Percentiles rank a stretch among this genome's conserved stretches.
Evolutionary conservation across 2,329 filamentous ascomycete genomes (phyloP).

Genomic region (Sporothrix variecibatus): DNA sequence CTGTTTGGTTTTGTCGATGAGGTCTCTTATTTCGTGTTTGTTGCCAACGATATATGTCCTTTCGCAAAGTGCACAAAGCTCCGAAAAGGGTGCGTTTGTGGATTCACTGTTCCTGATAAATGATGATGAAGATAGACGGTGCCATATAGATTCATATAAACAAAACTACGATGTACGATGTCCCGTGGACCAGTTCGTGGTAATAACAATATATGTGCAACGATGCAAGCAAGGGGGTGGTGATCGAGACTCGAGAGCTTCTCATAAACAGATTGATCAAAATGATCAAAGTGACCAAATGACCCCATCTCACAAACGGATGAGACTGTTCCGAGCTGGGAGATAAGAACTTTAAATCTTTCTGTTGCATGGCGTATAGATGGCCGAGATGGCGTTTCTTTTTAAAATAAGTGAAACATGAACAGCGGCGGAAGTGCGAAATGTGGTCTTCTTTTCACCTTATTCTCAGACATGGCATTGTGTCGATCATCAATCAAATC

Average conservation of each 20-base stretch:
- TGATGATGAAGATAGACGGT: background rate
- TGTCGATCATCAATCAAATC: background rate
- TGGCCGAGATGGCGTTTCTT: background rate
- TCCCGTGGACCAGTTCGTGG: background rate
- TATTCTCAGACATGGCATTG: slow-evolving; percentile 12
- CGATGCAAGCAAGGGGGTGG: background rate
- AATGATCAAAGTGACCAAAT: background rate
- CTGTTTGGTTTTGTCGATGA: background rate
- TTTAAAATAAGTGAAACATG: slow-evolving; percentile 4
- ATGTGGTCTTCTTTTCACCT: background rate
- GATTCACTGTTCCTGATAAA: background rate
- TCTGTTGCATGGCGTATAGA: background rate
- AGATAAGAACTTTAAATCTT: background rate
- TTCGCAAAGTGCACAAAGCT: background rate
- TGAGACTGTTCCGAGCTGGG: background rate
- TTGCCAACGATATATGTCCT: background rate
- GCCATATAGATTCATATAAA: background rate
- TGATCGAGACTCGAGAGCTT: background rate
- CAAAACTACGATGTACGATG: too few relatives aligned
- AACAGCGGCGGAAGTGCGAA: background rate
- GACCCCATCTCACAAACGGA: background rate
- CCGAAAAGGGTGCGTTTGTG: background rate
- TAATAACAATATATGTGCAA: background rate
- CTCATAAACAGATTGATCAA: background rate
- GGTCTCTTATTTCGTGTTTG: background rate